These are phyloP conservation scores for Kregervanrija pseudodelftensis DNA, from an alignment of 805 yeast genomes.

Conservation along the genomic window DNA sequence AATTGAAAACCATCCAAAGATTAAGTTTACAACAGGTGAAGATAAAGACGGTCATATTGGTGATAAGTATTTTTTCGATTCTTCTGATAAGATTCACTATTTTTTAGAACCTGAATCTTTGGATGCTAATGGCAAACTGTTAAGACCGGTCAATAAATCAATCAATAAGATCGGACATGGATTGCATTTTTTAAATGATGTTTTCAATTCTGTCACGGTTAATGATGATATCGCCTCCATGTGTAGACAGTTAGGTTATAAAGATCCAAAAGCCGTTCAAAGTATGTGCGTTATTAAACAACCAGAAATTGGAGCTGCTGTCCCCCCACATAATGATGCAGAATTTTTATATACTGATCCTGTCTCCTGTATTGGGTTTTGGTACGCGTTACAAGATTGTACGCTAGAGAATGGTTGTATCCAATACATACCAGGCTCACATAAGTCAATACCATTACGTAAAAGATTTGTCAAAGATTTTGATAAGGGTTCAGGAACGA, in stretches of 20 bases:
- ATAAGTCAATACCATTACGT: constrained; percentile 45
- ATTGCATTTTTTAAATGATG: constrained; percentile 48
- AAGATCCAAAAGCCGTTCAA: constrained; percentile 68
- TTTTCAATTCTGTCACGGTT: constrained; percentile 45
- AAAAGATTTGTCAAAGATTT: constrained; percentile 57
- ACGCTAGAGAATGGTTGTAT: constrained; percentile 61
- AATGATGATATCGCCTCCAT: constrained; percentile 42
- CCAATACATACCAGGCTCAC: constrained; percentile 65
- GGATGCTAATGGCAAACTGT: constrained; percentile 28
- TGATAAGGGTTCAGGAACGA: constrained; percentile 47
- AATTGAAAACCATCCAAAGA: constrained; percentile 53
- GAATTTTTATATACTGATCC: constrained; percentile 69
- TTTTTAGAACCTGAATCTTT: constrained; percentile 72
- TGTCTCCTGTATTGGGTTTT: constrained; percentile 65
- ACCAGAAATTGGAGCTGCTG: constrained; percentile 65
- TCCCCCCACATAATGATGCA: constrained; percentile 74
- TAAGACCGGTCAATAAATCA: constrained; percentile 45
- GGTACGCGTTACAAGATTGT: constrained; percentile 79
- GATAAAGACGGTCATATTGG: constrained; percentile 53
- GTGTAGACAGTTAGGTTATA: constrained; percentile 43
- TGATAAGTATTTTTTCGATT: constrained; percentile 61
- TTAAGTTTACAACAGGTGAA: constrained; percentile 54
- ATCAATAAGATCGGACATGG: constrained; percentile 80
- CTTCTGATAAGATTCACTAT: constrained; percentile 60
- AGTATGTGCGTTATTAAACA: constrained; percentile 78